Evolutionary conservation across 2,329 filamentous ascomycete genomes (phyloP), one percentile per base, ranked within the genome.

Genomic region (Colletotrichum noveboracense): DNA sequence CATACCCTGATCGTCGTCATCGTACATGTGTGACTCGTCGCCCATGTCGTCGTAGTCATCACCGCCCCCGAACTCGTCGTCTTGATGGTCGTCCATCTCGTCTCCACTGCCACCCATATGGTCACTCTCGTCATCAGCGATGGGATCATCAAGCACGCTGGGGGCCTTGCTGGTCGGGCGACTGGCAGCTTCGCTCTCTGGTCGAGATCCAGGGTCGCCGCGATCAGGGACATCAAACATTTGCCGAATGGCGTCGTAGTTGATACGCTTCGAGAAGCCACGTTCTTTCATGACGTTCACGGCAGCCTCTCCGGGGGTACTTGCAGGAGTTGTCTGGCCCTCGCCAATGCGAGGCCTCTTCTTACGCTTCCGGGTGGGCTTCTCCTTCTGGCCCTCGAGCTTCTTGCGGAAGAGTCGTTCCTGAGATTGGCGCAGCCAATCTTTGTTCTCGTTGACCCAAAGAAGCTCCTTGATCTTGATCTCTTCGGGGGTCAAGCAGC

Each of bases 381-480:
- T 94, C 71, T 87, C 90, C 78, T 84, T 87, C 80, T 85, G 89
- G 12, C 88, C 89, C 75, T 90, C 91, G 77, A 91, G 86, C 83
- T 96, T 95, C 75, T 93, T 91, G 52, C 94, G 91, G 72, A 97
- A 93, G 8, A 94, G 89, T 84, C 97, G 98, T 76, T 94, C 92
- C 81, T 98, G 96, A 81, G 97, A 94, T 65, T 93, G 91, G 10
- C 96, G 94, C 52, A 99, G 89, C 91, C 96, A 99, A 79, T 97
- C 95, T 82, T 97, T 96, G 84, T 99, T 98, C 82, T 96, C 93
- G 75, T 96, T 96, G 58, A 98, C 93, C 97, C 97, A 99, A 68
- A 98, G 94, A 75, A 93, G 92, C 83, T 98, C 96, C 83, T 98
- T 98, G 81, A 96, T 91, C 38, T 91, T 91, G 3, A 93, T 91